phyloP scores from a whole-genome alignment of 305 asterid genomes.

The Plantago rigida region DNA sequence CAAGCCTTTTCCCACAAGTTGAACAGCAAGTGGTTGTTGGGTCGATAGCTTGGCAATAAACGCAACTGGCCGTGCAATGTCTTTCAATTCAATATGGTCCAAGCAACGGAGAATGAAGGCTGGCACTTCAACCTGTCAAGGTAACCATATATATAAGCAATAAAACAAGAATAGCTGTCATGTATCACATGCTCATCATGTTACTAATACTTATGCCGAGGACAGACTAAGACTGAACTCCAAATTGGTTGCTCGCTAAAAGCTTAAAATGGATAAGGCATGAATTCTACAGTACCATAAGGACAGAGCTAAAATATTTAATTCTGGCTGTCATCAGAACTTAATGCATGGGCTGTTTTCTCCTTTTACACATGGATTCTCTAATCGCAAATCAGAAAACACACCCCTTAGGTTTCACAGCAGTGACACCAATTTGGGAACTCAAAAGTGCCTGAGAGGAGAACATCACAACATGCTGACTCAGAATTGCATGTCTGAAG shows the following conservation, averaged over 20 bases:
- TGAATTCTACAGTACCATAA: background rate
- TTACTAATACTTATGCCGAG: slow-evolving; percentile 10
- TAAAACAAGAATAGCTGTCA: slow-evolving; percentile 16
- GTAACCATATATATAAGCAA: slow-evolving; percentile 24
- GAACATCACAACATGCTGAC: slow-evolving; percentile 8
- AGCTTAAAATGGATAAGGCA: background rate
- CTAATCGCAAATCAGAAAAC: background rate
- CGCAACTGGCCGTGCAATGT: slow-evolving; percentile 76
- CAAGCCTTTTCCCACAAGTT: slow-evolving; percentile 79
- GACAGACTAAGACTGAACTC: background rate
- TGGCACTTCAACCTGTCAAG: slow-evolving; percentile 63
- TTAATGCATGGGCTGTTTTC: background rate
- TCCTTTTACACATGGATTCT: too few species aligned
- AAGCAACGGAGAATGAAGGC: slow-evolving; percentile 58
- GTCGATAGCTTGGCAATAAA: slow-evolving; percentile 76
- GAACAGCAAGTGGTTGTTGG: slow-evolving; percentile 74
- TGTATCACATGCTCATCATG: background rate
- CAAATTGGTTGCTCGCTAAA: background rate
- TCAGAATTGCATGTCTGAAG: background rate
- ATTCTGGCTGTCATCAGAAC: background rate
- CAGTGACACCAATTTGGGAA: slow-evolving; percentile 15
- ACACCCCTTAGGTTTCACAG: slow-evolving; percentile 17
- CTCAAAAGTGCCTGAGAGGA: slow-evolving; percentile 8
- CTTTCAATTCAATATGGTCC: slow-evolving; percentile 71
- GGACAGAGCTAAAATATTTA: too few species aligned